Evolutionary conservation across 768 basidiomycete species (phyloP).

Genomic region (Suillus tomentosus): DNA sequence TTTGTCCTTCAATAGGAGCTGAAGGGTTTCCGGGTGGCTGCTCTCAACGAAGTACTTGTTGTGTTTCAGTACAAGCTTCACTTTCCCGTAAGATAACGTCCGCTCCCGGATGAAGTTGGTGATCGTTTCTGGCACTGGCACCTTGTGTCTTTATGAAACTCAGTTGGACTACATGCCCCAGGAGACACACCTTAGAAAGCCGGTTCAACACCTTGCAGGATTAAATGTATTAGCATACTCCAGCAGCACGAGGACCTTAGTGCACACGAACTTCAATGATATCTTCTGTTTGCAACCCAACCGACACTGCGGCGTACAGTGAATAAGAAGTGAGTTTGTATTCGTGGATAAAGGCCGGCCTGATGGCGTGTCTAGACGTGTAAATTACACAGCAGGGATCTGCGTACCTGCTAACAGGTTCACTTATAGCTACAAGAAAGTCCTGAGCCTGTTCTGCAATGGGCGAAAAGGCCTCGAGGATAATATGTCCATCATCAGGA

Average conservation of each 20-base stretch:
- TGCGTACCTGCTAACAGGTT: slow-evolving; percentile 96
- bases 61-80: slow-evolving; percentile 96
- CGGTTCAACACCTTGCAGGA: slow-evolving; percentile 69
- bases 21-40: slow-evolving; percentile 90
- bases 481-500: slow-evolving; percentile 89
- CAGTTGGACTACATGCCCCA: slow-evolving; percentile 10
- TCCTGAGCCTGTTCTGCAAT: slow-evolving; percentile 99
- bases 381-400: slow-evolving; percentile 30
- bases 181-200: slow-evolving; percentile 61
- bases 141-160: slow-evolving; percentile 45
- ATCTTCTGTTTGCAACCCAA: slow-evolving; percentile 95
- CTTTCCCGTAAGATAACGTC: slow-evolving; percentile 96
- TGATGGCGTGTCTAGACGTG: slow-evolving; percentile 34
- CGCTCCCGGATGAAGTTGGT: slow-evolving; percentile 87
- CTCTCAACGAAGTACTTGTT: slow-evolving; percentile 98
- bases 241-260: slow-evolving; percentile 4
- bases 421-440: slow-evolving; percentile 96
- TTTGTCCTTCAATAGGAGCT: slow-evolving; percentile 82
- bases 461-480: slow-evolving; percentile 96
- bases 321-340: slow-evolving; percentile 99
- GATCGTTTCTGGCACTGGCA: slow-evolving; percentile 89
- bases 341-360: slow-evolving; percentile 98
- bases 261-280: slow-evolving; percentile 83
- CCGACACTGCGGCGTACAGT: slow-evolving; percentile 97
- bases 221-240: slow-evolving; percentile 9